phyloP scores from a whole-genome alignment of 768 basidiomycete genomes.

The Agaricus blazei region DNA sequence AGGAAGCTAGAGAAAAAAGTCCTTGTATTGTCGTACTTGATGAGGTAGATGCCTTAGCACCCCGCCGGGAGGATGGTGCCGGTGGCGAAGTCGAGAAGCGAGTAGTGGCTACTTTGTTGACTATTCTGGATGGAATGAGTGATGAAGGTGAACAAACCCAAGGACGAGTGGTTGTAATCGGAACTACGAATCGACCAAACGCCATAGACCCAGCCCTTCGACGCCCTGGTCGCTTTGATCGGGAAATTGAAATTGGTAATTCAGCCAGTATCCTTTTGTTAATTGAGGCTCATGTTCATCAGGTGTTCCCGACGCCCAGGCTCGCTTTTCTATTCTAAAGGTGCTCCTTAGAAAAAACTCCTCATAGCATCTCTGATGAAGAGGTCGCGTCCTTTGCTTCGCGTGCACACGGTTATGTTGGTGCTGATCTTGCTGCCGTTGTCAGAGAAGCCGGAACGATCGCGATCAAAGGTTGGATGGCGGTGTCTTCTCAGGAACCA shows the following conservation, averaged over 20 bases:
- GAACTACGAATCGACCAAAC: conserved; percentile 93
- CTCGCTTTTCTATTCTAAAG: conserved; percentile 80
- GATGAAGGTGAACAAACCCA: conserved; percentile 36
- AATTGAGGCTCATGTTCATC: conserved; percentile 2
- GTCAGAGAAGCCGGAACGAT: conserved; percentile 90
- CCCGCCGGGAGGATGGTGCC: conserved; percentile 81
- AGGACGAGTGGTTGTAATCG: conserved; percentile 85
- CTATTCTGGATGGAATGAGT: conserved; percentile 90
- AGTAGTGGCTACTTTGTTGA: conserved; percentile 92
- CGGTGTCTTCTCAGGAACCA: conserved; percentile 13
- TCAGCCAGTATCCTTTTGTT: conserved; percentile 8
- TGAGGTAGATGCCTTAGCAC: conserved; percentile 94
- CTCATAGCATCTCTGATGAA: conserved; percentile 57
- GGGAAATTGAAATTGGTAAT: conserved; percentile 92
- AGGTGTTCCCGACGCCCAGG: conserved; percentile 88
- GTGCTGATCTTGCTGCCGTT: conserved; percentile 90
- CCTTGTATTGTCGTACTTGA: conserved; percentile 95
- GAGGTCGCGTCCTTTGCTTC: conserved; percentile 67
- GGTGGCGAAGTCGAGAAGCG: conserved; percentile 95
- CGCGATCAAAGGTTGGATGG: conserved; percentile 79
- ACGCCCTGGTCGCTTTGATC: conserved; percentile 86
- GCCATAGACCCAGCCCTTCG: conserved; percentile 92
- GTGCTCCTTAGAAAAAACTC: conserved; percentile 80
- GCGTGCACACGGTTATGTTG: conserved; percentile 93
- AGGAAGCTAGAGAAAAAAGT: conserved; percentile 71